Conservation (phyloP, 345 rosid species). For the Leavenworthia alabamica region DNA sequence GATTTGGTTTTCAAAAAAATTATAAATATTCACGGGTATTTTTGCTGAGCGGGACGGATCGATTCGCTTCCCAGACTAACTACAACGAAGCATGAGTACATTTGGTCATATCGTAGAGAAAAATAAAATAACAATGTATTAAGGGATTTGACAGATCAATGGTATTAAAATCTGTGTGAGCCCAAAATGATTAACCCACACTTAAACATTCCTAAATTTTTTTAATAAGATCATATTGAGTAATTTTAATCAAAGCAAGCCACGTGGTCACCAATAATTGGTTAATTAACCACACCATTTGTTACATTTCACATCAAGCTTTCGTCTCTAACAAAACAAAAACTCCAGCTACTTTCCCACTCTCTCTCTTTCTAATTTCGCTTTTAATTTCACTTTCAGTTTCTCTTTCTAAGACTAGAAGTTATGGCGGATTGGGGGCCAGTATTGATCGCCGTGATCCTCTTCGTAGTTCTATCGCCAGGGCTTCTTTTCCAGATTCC, state of each 20-base stretch:
- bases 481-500: conserved; percentile 55
- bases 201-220: too few relatives aligned
- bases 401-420: neutral
- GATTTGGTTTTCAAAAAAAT: too few relatives aligned
- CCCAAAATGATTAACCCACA: too few relatives aligned
- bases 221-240: too few relatives aligned
- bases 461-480: conserved; percentile 46
- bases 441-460: conserved; percentile 43
- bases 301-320: conserved; percentile 26
- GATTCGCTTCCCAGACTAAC: too few relatives aligned
- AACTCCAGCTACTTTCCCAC: conserved; percentile 8
- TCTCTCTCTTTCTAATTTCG: neutral
- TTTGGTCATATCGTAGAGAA: too few relatives aligned
- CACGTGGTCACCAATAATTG: conserved; percentile 4
- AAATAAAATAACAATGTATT: too few relatives aligned
- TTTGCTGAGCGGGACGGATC: too few relatives aligned
- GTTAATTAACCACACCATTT: neutral
- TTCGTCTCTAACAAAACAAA: conserved; percentile 9
- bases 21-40: too few relatives aligned
- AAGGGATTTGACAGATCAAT: too few relatives aligned
- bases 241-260: neutral
- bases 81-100: too few relatives aligned
- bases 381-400: conserved; percentile 1
- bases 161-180: too few relatives aligned
- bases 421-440: conserved; percentile 61